phyloP scores from a whole-genome alignment of 1,284 basidiomycete genomes.

The Ganoderma meredithae region DNA sequence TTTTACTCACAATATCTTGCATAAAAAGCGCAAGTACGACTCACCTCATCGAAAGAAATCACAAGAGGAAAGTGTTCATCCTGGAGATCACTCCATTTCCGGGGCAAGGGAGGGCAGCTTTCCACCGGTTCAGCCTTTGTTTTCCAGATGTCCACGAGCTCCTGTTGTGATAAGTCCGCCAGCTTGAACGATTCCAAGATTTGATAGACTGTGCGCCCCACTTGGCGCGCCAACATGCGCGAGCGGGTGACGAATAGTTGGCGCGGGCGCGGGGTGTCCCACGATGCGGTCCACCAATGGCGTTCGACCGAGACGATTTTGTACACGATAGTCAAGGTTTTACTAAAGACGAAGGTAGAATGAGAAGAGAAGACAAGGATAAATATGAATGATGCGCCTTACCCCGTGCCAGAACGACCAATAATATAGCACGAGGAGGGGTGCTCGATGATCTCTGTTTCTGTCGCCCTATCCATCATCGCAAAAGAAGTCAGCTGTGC shows the following conservation, averaged over 20 bases:
- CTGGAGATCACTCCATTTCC: constrained; percentile 58
- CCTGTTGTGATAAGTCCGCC: constrained; percentile 46
- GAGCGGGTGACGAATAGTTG: constrained; percentile 80
- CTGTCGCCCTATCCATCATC: constrained; percentile 51
- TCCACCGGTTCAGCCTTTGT: constrained; percentile 37
- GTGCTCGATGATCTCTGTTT: constrained; percentile 68
- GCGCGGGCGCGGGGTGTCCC: constrained; percentile 47
- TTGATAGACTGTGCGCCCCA: constrained; percentile 67
- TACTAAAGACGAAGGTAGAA: constrained; percentile 48
- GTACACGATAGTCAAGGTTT: constrained; percentile 78
- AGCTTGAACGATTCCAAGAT: constrained; percentile 54
- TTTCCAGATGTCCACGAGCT: constrained; percentile 41
- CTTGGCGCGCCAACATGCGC: constrained; percentile 64
- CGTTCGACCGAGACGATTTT: constrained; percentile 73
- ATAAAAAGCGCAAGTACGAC: constrained; percentile 27
- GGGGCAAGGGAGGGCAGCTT: constrained; percentile 55
- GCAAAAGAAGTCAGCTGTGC: background rate
- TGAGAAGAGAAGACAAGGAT: background rate
- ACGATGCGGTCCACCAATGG: constrained; percentile 47
- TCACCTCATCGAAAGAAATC: constrained; percentile 66
- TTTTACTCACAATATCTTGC: too few species aligned
- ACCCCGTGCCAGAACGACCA: constrained; percentile 68
- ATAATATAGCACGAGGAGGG: constrained; percentile 68
- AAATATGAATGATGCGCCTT: constrained; percentile 21
- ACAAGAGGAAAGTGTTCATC: constrained; percentile 77